Evolutionary conservation across 2,329 filamentous ascomycete genomes (phyloP), one percentile per base, ranked within the genome.

Genomic region (Pseudogymnoascus sp.): DNA sequence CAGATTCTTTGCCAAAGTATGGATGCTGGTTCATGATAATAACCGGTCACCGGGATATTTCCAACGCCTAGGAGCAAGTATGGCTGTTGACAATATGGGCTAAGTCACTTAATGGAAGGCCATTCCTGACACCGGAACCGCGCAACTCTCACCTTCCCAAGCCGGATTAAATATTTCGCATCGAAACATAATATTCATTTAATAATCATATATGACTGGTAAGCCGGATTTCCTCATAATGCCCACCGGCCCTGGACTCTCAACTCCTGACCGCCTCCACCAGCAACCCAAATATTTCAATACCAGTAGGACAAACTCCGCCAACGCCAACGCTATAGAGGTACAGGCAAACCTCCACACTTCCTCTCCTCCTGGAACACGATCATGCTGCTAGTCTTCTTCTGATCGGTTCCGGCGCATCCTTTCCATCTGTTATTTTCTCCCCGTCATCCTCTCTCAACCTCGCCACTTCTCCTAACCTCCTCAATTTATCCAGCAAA

Each of bases 401-500:
- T 21, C 19, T 55, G 21, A 55, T 55, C 11, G 29, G 49, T 10
- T n/a, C 26, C n/a, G 49, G 49, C 10, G 29, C 29, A 35, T 55
- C 49, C 49, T 33, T 55, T 33, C n/a, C 35, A 23, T 12, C 39
- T 3, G 66, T 59, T 26, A 14, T 63, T 4, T 69, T 66, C 62
- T 74, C 72, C 23, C 75, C 71, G 14, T 69, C 68, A 33, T 68
- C 66, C 61, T 74, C 60, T 23, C 33, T 62, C 19, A 43, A 31
- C 19, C 41, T 68, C 1, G 73, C 69, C 59, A 72, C 76, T 60
- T 78, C 77, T 61, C 77, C 77, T 62, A 82, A 68, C 11, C 70
- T 74, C 63, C 79, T 80, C 63, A 84, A 78, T 65, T 83, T 83
- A 11, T 81, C 80, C 61, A 84, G 78, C n/a, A 84, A 74, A 67